A percentile compares a stretch with the other conserved stretches of the same genome.
Evolutionary conservation across 148 eudicot species (phyloP).

Genomic region (Rhododendron griersonianum): DNA sequence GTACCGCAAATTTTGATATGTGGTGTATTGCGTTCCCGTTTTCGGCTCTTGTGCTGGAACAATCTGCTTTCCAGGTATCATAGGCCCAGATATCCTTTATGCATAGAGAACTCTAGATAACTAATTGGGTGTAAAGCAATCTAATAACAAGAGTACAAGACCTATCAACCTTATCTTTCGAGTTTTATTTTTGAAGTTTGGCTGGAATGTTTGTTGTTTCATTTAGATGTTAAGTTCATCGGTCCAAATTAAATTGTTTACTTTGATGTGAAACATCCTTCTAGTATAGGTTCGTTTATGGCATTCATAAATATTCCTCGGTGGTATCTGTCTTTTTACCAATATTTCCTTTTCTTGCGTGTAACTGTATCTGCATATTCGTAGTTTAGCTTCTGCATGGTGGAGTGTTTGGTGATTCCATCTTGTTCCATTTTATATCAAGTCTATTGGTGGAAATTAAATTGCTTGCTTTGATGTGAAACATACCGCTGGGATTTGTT

Average conservation of each 20-base stretch:
- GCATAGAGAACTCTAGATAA: background rate
- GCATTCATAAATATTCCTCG: slow-evolving; percentile 83
- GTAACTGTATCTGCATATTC: background rate
- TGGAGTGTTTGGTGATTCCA: background rate
- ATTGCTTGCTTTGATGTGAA: slow-evolving; percentile 1
- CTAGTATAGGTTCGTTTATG: slow-evolving; percentile 14
- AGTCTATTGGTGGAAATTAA: background rate
- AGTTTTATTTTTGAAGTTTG: background rate
- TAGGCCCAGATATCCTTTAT: background rate
- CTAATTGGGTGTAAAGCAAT: background rate
- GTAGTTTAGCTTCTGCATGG: background rate
- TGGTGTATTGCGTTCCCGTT: background rate
- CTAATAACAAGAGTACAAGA: background rate
- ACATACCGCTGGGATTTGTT: background rate
- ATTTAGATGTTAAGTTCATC: background rate
- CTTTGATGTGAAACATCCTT: background rate
- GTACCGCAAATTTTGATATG: background rate
- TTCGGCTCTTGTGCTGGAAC: background rate
- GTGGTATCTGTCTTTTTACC: slow-evolving; percentile 70
- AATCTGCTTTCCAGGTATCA: background rate
- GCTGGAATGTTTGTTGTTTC: background rate
- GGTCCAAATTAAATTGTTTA: background rate
- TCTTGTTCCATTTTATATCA: background rate
- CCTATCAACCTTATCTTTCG: background rate
- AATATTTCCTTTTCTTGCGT: background rate